phyloP scores from a whole-genome alignment of 1,284 basidiomycete species.

The Vanrija sp. region DNA sequence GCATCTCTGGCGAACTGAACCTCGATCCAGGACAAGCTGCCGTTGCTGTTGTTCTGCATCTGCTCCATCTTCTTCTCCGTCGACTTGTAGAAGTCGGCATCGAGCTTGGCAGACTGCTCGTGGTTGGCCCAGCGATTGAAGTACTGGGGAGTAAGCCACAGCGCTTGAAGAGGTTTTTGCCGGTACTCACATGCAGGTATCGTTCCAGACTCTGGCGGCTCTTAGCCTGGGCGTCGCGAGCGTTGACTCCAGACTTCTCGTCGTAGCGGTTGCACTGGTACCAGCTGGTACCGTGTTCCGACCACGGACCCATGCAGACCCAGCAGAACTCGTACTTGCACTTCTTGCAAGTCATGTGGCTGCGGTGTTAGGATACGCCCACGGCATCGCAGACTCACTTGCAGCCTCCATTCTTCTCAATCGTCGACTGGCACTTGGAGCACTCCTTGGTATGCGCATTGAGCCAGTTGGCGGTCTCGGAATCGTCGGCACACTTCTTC shows the following conservation, averaged over 20 bases:
- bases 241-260: constrained; percentile 83
- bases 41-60: constrained; percentile 80
- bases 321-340: constrained; percentile 80
- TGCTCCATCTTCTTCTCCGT: constrained; percentile 99
- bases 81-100: constrained; percentile 83
- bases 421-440: constrained; percentile 88
- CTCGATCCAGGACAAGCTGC: constrained; percentile 93
- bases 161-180: too few species aligned
- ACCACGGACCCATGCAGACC: constrained; percentile 79
- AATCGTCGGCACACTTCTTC: constrained; percentile 95
- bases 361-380: constrained; percentile 36
- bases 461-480: constrained; percentile 99
- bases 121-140: constrained; percentile 99
- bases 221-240: constrained; percentile 81
- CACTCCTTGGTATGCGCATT: constrained; percentile 99
- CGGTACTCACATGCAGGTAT: constrained; percentile 79
- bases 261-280: constrained; percentile 98
- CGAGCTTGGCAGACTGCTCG: constrained; percentile 94
- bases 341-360: constrained; percentile 99
- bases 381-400: constrained; percentile 61
- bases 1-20: constrained; percentile 98
- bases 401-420: constrained; percentile 99
- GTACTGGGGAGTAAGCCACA: constrained; percentile 57
- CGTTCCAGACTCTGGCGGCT: constrained; percentile 86
- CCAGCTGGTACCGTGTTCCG: constrained; percentile 95